A percentile compares a stretch with the other conserved stretches of the same genome.
These are phyloP conservation scores for Aristolochia californica DNA, from an alignment of 164 flowering plant species.

Conservation along the genomic window DNA sequence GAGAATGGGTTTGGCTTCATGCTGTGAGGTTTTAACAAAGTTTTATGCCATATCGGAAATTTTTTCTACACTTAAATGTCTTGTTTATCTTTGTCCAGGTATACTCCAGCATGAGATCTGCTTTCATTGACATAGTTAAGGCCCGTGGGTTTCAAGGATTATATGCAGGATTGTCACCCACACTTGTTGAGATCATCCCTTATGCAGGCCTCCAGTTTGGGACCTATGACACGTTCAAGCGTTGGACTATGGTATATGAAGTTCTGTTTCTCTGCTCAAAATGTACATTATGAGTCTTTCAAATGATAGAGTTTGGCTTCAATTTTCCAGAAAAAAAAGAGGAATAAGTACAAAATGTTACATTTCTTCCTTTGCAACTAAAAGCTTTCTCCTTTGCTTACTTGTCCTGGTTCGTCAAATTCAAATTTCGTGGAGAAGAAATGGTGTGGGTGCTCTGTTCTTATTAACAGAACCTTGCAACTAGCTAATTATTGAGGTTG, in stretches of 20 bases:
- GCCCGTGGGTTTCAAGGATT: constrained; percentile 75
- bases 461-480: too few relatives aligned
- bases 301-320: too few relatives aligned
- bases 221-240: constrained; percentile 89
- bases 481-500: too few relatives aligned
- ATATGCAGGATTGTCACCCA: constrained; percentile 91
- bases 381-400: too few relatives aligned
- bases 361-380: too few relatives aligned
- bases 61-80: background rate
- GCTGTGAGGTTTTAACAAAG: background rate
- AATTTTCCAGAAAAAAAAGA: too few relatives aligned
- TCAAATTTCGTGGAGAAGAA: too few relatives aligned
- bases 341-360: too few relatives aligned
- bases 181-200: constrained; percentile 92
- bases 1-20: background rate
- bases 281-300: too few relatives aligned
- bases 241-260: constrained; percentile 87
- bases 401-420: too few relatives aligned
- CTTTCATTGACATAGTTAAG: constrained; percentile 53
- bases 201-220: constrained; percentile 98
- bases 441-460: too few relatives aligned
- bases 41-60: background rate
- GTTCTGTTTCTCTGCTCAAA: too few relatives aligned
- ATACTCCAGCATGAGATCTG: constrained; percentile 80
- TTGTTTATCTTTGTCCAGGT: constrained; percentile 35